Base-by-base conservation (phyloP, 176 grass and related monocot species). In the Carex scoparia region DNA sequence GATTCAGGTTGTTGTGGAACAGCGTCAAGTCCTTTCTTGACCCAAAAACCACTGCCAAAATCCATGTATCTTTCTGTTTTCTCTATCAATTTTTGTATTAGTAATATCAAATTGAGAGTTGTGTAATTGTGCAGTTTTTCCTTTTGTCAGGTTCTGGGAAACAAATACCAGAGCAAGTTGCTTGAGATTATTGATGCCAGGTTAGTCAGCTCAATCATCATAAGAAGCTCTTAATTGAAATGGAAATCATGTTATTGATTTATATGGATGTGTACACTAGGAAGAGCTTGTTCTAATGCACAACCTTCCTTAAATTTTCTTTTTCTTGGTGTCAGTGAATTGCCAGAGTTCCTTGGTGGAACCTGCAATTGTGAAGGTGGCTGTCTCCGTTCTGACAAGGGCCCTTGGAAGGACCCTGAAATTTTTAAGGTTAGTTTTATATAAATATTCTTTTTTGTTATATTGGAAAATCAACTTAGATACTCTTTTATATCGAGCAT, bases 111-210 rank as follows among this genome's bases (percentile, higher is more conserved):
- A 14, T 68, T 15, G 86, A 3, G 32, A 65, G 63, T 37, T 77
- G 19, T 10, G 75, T 74, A 89, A 40, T 33, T 85, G 65, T 55
- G 79, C 28, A 59, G 32, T 62, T 62, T 4, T 91, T 5, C 54
- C 79, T 86, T 91, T 57, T 61, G 38, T 85, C 58, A 98, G 95
- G 95, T 98, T 65, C 82, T 98, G 35, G 93, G 95, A 30, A 98
- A 95, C 80, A 98, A 95, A 86, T 98, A 98, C n/a, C 96, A 98
- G 83, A 94, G 88, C 88, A 98, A 98, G 81, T 89, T 98, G 92
- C 91, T 98, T 16, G 96, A 98, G 78, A 87, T 98, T 82, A 98
- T 98, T 8, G 96, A 98, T 89, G 93, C 96, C 42, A 98, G 95
- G 96, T 95, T 72, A 84, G 82, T 63, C 61, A 54, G 62, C 42